Evolutionary conservation across 495 filamentous ascomycete genomes (phyloP).

Genomic region (Podospora appendiculata): DNA sequence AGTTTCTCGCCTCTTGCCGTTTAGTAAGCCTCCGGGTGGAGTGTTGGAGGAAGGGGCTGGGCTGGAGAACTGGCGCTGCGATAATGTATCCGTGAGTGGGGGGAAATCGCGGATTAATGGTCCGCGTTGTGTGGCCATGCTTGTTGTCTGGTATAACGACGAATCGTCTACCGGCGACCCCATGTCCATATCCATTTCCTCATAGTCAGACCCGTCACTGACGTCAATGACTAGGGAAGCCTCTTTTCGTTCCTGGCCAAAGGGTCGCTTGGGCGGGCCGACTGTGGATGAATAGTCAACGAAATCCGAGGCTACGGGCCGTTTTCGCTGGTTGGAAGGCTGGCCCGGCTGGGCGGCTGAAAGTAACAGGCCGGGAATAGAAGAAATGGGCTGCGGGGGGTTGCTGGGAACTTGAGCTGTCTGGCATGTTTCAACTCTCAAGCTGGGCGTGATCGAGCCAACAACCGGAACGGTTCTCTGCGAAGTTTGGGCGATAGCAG

Average conservation of each 20-base stretch:
- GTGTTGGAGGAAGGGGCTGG: slow-evolving; percentile 30
- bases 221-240: slow-evolving; percentile 66
- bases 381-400: background rate
- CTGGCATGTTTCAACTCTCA: background rate
- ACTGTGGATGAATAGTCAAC: slow-evolving; percentile 44
- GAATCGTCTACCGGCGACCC: slow-evolving; percentile 36
- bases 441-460: background rate
- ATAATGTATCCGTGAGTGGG: slow-evolving; percentile 32
- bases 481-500: background rate
- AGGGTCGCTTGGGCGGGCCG: slow-evolving; percentile 53
- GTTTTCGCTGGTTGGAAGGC: slow-evolving; percentile 47
- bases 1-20: slow-evolving; percentile 26
- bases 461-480: background rate
- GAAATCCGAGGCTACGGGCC: slow-evolving; percentile 82
- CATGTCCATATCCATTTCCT: slow-evolving; percentile 43
- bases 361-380: slow-evolving; percentile 6
- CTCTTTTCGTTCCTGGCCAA: slow-evolving; percentile 45
- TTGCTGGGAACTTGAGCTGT: background rate
- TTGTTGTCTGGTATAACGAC: slow-evolving; percentile 13
- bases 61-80: slow-evolving; percentile 28
- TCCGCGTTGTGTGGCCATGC: slow-evolving; percentile 19
- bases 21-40: slow-evolving; percentile 18
- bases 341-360: slow-evolving; percentile 1
- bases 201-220: slow-evolving; percentile 44
- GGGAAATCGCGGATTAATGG: slow-evolving; percentile 36